Evolutionary conservation across 2,329 filamentous ascomycete genomes (phyloP), one percentile per base, ranked within the genome.

Genomic region (Amylocarpus encephaloides): DNA sequence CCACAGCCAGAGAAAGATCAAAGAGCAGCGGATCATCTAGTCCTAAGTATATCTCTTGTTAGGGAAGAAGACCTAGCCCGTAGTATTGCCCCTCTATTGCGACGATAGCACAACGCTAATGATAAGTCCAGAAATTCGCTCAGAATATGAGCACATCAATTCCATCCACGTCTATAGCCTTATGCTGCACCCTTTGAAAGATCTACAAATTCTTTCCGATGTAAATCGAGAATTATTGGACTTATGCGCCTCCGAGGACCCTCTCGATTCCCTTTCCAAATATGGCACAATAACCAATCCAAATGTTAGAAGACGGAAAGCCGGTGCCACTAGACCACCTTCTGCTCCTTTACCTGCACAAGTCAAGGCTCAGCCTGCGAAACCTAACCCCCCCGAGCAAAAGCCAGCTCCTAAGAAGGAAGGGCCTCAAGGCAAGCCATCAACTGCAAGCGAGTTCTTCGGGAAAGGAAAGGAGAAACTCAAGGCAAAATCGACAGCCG

Each of bases 151-250:
- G 43, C 73, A 80, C n/a, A 80, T 95, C 48, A 77, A 75, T 0
- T 86, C 88, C 0, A 83, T 95, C 52, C 89, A 96, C 61, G 72
- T 97, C 39, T 97, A 97, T 71, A 95, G 90, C 62, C 65, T 97
- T 15, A 83, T 87, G 38, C 77, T 86, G 1, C 77, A 81, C 34
- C 77, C 82, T 1, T 72, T 90, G 13, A 85, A 83, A 65, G 77
- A 92, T 62, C 69, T 93, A 15, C 80, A 88, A 59, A 67, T 84
- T 1, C 72, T 96, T 35, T 80, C 83, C 3, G 84, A 93, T 48
- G 79, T 83, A 35, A 80, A 81, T 38, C 77, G 80, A 22, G 79
- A 87, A 53, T 72, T 87, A 9, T 69, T 76, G 15, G 73, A 74
- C 6, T 71, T 82, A 2, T 73, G 77, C 46, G 68, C 70, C 9